Conservation (phyloP, 139 green algal genomes). For the Ulvella scutata region DNA sequence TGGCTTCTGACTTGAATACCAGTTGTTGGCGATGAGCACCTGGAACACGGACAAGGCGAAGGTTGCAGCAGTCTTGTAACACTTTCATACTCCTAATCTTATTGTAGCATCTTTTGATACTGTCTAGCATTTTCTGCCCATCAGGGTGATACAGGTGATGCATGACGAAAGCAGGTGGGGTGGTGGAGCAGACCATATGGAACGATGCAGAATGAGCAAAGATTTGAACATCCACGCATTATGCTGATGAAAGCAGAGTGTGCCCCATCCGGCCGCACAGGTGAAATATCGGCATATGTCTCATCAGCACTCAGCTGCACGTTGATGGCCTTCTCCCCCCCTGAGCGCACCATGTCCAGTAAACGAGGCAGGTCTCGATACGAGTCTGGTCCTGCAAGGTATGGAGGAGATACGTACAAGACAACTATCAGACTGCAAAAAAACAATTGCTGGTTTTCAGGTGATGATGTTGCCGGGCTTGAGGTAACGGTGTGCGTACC, state of each 20-base stretch:
- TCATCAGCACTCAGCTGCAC: constrained; percentile 66
- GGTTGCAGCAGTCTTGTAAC: no score
- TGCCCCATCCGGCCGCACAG: constrained; percentile 28
- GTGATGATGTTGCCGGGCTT: no score
- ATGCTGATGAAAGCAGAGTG: constrained; percentile 54
- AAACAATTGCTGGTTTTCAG: no score
- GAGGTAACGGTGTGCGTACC: no score
- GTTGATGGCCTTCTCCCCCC: constrained; percentile 42
- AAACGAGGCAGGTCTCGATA: constrained; percentile 77
- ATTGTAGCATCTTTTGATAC: no score
- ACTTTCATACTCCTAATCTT: no score
- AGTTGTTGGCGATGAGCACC: no score
- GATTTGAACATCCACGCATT: constrained; percentile 87
- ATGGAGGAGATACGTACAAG: no score
- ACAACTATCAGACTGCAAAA: no score
- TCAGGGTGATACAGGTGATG: not conserved
- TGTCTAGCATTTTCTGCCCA: not conserved
- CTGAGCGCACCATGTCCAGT: constrained; percentile 18
- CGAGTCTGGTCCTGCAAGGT: constrained; percentile 45
- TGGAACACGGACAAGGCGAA: no score
- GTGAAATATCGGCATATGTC: constrained; percentile 76
- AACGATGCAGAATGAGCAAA: constrained; percentile 86
- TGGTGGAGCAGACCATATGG: constrained; percentile 30
- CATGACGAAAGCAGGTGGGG: not conserved
- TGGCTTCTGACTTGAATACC: no score